These are phyloP conservation scores for Trematosphaeria pertusa DNA, from an alignment of 2,329 filamentous ascomycete genomes.

Conservation along the genomic window DNA sequence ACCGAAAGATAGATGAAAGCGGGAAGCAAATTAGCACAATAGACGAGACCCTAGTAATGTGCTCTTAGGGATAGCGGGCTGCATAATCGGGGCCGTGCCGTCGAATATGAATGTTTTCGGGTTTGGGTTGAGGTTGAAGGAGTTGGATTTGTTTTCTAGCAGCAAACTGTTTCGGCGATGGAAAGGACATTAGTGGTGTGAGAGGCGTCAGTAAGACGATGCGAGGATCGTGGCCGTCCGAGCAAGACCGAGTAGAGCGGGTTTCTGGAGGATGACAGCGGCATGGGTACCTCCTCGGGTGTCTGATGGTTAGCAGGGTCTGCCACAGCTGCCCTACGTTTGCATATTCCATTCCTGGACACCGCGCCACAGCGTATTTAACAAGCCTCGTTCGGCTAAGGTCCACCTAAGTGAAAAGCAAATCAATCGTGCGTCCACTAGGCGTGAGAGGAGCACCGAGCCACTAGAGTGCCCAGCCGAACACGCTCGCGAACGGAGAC, in stretches of 20 bases:
- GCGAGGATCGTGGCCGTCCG: slow-evolving; percentile 19
- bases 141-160: slow-evolving; percentile 4
- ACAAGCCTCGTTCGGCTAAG: slow-evolving; percentile 25
- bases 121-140: background rate
- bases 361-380: slow-evolving; percentile 20
- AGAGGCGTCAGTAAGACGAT: slow-evolving; percentile 16
- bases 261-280: slow-evolving; percentile 13
- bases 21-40: slow-evolving; percentile 21
- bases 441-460: slow-evolving; percentile 24
- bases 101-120: slow-evolving; percentile 19
- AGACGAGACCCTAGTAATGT: slow-evolving; percentile 17
- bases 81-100: slow-evolving; percentile 27
- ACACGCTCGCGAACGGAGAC: slow-evolving; percentile 18
- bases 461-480: slow-evolving; percentile 20
- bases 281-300: slow-evolving; percentile 15
- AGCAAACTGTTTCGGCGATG: slow-evolving; percentile 1
- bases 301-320: slow-evolving; percentile 11
- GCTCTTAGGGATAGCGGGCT: slow-evolving; percentile 17
- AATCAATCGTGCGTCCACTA: slow-evolving; percentile 25
- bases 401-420: slow-evolving; percentile 23
- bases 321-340: slow-evolving; percentile 19
- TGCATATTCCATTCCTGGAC: slow-evolving; percentile 12
- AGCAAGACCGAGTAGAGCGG: slow-evolving; percentile 29
- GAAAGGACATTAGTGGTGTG: slow-evolving; percentile 1
- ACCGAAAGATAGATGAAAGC: slow-evolving; percentile 14